Conservation (phyloP, 2,329 filamentous ascomycete species). For the Penicillium polonicum region DNA sequence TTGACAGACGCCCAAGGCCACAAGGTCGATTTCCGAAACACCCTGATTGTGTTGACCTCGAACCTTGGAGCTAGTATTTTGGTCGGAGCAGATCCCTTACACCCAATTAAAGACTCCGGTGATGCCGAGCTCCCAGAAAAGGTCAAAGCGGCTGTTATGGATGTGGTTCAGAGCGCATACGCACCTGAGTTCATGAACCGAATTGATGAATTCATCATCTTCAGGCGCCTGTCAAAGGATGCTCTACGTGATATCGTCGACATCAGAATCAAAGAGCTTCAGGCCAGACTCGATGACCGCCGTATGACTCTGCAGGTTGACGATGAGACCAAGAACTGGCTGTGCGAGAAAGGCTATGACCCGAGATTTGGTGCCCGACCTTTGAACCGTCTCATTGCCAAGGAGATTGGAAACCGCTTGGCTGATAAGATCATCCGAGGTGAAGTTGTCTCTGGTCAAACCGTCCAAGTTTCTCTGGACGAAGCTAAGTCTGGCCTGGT, state of each 20-base stretch:
- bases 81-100: conserved; percentile 67
- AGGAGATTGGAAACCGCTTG: conserved; percentile 81
- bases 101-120: conserved; percentile 61
- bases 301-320: conserved; percentile 74
- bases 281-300: conserved; percentile 77
- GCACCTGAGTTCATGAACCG: conserved; percentile 95
- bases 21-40: conserved; percentile 95
- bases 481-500: conserved; percentile 60
- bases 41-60: conserved; percentile 92
- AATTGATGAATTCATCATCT: conserved; percentile 95
- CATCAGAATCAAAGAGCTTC: conserved; percentile 82
- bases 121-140: conserved; percentile 70
- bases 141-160: conserved; percentile 79
- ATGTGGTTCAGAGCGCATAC: conserved; percentile 72
- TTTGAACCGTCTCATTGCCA: conserved; percentile 84
- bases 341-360: conserved; percentile 86
- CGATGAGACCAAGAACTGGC: conserved; percentile 74
- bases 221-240: conserved; percentile 75
- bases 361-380: conserved; percentile 88
- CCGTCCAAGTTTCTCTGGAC: conserved; percentile 67
- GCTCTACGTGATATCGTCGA: conserved; percentile 91
- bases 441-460: conserved; percentile 71
- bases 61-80: conserved; percentile 93
- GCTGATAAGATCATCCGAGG: conserved; percentile 92
- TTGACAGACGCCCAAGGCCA: conserved; percentile 93